Evolutionary conservation across 345 rosid genomes (phyloP).

Genomic region (Populus simonii): DNA sequence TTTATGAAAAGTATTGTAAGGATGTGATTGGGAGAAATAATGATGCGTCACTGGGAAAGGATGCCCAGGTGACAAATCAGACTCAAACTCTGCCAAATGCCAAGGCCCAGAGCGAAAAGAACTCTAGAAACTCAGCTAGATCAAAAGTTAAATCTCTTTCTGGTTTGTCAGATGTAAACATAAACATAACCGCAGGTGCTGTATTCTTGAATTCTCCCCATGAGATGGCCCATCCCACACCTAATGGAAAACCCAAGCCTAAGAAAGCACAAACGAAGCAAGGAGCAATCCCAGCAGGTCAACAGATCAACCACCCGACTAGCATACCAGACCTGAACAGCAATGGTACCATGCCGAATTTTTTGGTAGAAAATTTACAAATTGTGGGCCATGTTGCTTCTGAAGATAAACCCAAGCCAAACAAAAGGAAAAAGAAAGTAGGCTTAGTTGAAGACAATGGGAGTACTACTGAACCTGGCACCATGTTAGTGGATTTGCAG

Average conservation of each 20-base stretch:
- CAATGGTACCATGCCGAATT: conserved; percentile 17
- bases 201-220: conserved; percentile 18
- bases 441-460: conserved; percentile 14
- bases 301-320: conserved; percentile 21
- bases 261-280: conserved; percentile 18
- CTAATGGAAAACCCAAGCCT: conserved; percentile 4
- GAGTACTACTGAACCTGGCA: conserved; percentile 20
- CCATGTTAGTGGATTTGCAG: conserved; percentile 40
- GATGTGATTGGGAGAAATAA: conserved; percentile 37
- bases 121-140: conserved; percentile 18
- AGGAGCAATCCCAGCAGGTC: conserved; percentile 8
- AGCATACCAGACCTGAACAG: conserved; percentile 61
- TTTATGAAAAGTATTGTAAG: conserved; percentile 56
- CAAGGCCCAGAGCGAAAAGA: conserved; percentile 37
- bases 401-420: conserved; percentile 17
- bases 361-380: conserved; percentile 17
- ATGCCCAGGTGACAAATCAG: conserved; percentile 19
- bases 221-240: conserved; percentile 22
- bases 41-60: conserved; percentile 15
- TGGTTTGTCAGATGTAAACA: conserved; percentile 43
- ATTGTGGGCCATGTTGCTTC: conserved; percentile 9
- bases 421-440: conserved; percentile 29
- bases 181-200: conserved; percentile 25
- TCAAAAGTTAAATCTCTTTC: conserved; percentile 34
- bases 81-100: conserved; percentile 12